Evolutionary conservation across 1,284 basidiomycete species (phyloP), one percentile per base, ranked within the genome.

Genomic region (Irpex sp.): DNA sequence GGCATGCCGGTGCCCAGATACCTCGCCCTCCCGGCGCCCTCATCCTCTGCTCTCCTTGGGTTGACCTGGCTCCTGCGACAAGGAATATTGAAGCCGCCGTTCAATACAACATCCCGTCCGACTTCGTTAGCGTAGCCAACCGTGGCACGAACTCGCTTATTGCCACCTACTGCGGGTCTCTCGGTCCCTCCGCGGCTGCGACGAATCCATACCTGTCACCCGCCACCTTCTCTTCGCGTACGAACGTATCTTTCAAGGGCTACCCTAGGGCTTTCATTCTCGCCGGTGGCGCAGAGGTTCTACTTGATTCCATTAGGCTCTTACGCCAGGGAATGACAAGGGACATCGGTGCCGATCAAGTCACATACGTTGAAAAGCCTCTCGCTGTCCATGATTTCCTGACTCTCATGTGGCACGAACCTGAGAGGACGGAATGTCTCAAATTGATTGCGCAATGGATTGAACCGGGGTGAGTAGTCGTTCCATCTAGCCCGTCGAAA

Each of bases 201-300:
- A 72, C 70, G 5, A 86, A 82, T 66, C 72, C 74, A 7, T 88
- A 85, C 68, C 78, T 88, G 40, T 87, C 84, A 0, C 86, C 87
- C 2, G 82, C 81, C 3, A 84, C 81, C 6, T 68, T 75, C 49
- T 65, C 79, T 40, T 74, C 80, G 1, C 65, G 70, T 17, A 69
- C 52, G 58, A 62, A 69, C 1, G 72, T 81, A 6, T 69, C 74
- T 58, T 88, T 86, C 71, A 76, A 77, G 26, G 80, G 77, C 13
- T 86, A 86, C 71, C 86, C 86, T 0, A 72, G 74, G 38, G 86
- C 85, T 0, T 83, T 84, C 69, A 81, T 88, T 57, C 71, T 80
- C 19, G 77, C 77, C 3, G 86, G 86, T 4, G 82, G 78, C 2
- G 81, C 80, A 2, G 87, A 88, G 71, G 72, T 82, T 8, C 71